A percentile compares a stretch with the other conserved stretches of the same genome.
phyloP scores from a whole-genome alignment of 495 filamentous ascomycete genomes.

The Penicillium paradoxum region DNA sequence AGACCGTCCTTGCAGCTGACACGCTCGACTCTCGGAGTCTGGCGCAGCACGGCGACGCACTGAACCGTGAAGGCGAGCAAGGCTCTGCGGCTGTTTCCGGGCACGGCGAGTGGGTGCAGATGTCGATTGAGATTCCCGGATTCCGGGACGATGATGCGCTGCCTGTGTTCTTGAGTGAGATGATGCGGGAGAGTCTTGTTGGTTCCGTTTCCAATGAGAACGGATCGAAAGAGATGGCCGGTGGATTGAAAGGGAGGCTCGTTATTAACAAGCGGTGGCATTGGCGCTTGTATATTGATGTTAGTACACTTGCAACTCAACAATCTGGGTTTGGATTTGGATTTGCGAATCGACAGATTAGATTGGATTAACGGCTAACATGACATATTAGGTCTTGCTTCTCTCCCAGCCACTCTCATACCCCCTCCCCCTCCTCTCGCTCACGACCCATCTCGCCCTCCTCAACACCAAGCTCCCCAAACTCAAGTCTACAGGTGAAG shows the following conservation, averaged over 20 bases:
- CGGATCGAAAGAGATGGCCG: conserved; percentile 39
- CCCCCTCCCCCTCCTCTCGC: conserved; percentile 83
- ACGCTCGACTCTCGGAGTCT: conserved; percentile 27
- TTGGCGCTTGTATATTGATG: conserved; percentile 95
- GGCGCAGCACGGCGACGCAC: conserved; percentile 23
- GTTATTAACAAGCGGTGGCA: conserved; percentile 86
- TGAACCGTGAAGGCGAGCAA: conserved; percentile 25
- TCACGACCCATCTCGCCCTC: conserved; percentile 94
- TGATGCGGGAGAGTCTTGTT: conserved; percentile 84
- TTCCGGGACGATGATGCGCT: conserved; percentile 85
- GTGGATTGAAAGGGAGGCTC: conserved; percentile 62
- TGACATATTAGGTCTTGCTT: conserved; percentile 66
- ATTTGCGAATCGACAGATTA: background rate
- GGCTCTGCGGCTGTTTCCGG: conserved; percentile 32
- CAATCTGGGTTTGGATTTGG: background rate
- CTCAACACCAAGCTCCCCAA: conserved; percentile 79
- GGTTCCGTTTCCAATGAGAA: conserved; percentile 38
- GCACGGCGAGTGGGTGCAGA: conserved; percentile 66
- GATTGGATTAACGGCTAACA: background rate
- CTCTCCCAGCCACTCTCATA: conserved; percentile 89
- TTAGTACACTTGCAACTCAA: conserved; percentile 42
- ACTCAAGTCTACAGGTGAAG: conserved; percentile 76
- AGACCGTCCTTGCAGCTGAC: conserved; percentile 42
- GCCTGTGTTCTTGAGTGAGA: conserved; percentile 77
- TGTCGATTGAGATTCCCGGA: conserved; percentile 81